Base-by-base conservation (phyloP, 2,329 filamentous ascomycete genomes). In the Incumbomyces delicatus region DNA sequence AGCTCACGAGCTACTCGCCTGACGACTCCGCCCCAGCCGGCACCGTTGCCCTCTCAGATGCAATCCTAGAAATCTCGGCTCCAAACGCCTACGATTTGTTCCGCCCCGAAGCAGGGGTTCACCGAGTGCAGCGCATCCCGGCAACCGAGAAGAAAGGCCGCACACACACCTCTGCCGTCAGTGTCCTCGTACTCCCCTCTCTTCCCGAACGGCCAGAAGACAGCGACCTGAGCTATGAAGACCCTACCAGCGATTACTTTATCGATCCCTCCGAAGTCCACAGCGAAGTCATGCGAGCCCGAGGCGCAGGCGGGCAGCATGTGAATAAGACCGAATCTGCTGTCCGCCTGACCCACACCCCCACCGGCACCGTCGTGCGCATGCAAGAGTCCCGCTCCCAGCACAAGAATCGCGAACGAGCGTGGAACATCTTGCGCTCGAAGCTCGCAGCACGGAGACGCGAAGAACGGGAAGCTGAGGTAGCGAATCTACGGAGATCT, bases 311-410 rank as follows among this genome's bases (percentile, higher is more conserved):
- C 29, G 92, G 92, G 1, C 92, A 98, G 69, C 92, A 98, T 66
- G 92, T 98, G 62, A 98, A 98, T 69, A 95, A 90, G 64, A 98
- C 92, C 0, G 92, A 98, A 69, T 95, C 87, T 27, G 92, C 92
- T 2, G 86, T 98, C 51, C 83, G 92, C 8, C 74, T 98, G 58
- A 96, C 89, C 1, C 92, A 98, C 69, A 66, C 84, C 6, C 92
- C 92, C 2, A 94, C 88, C 1, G 85, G 85, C 37, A 92, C 81
- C 0, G 79, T 86, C 1, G 89, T 96, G 12, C 83, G 82, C 11
- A 94, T 96, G 76, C 92, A 98, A 65, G 92, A 98, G 63, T 83
- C 81, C 44, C 78, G 92, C 46, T 95, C 87, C 36, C 92, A 98
- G 69, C 81, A 86, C 57, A 80, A 86, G 54, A 98, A 98, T 66